Evolutionary conservation across 148 eudicot genomes (phyloP).

Genomic region (Rhododendron ferrugineum): DNA sequence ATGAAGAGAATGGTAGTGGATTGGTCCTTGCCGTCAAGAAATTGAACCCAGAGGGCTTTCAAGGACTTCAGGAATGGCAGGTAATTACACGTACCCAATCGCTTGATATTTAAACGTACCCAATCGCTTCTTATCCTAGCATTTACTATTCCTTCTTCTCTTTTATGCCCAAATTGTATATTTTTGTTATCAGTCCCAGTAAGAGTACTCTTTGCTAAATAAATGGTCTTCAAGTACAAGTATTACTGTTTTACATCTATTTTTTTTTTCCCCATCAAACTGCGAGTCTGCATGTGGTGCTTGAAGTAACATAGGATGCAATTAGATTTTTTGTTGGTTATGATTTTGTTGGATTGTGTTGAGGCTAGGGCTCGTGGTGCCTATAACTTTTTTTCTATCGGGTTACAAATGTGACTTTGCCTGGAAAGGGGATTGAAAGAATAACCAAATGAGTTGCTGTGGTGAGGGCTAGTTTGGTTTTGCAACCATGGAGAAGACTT

Average conservation of each 20-base stretch:
- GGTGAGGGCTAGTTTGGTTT: background rate
- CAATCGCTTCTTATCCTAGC: background rate
- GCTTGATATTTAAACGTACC: background rate
- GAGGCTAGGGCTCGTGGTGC: background rate
- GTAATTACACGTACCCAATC: conserved; percentile 19
- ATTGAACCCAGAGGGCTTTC: conserved; percentile 68
- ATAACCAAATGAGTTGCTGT: background rate
- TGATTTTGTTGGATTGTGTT: background rate
- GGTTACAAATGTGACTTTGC: background rate
- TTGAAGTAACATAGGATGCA: background rate
- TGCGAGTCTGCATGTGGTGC: background rate
- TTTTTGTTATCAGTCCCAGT: background rate
- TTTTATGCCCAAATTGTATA: background rate
- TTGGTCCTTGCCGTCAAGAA: conserved; percentile 65
- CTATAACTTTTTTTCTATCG: background rate
- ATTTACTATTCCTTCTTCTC: background rate
- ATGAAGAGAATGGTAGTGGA: conserved; percentile 34
- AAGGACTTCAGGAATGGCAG: conserved; percentile 91
- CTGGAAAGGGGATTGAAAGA: background rate
- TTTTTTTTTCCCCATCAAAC: background rate
- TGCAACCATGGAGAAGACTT: background rate
- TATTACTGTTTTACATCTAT: background rate
- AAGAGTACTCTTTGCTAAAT: background rate
- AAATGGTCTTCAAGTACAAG: background rate
- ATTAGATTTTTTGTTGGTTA: background rate